Conservation (phyloP, 177 flowering plant genomes). For the Vitis hybrid region DNA sequence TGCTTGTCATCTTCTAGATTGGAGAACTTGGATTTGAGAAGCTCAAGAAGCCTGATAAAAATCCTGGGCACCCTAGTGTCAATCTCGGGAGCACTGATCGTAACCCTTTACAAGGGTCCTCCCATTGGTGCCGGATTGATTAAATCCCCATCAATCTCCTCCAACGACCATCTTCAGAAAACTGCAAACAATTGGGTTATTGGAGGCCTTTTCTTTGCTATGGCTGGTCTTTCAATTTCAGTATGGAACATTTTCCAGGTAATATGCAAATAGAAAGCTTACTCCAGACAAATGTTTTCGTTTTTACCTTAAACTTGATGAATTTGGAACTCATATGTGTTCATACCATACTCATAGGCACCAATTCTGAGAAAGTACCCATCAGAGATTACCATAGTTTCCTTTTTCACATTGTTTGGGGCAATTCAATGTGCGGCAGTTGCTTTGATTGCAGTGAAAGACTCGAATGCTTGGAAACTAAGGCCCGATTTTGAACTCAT, state of each 20-base stretch:
- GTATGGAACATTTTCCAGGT: conserved; percentile 40
- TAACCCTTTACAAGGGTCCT: conserved; percentile 51
- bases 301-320: not conserved
- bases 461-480: conserved; percentile 43
- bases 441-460: conserved; percentile 34
- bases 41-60: conserved; percentile 39
- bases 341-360: conserved; percentile 26
- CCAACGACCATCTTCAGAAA: not conserved
- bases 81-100: conserved; percentile 45
- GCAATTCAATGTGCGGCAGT: conserved; percentile 44
- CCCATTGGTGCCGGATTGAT: conserved; percentile 8
- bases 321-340: not conserved
- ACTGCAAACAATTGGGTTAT: conserved; percentile 37
- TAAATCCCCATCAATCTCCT: conserved; percentile 3
- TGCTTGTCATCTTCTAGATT: conserved; percentile 27
- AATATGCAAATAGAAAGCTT: not conserved
- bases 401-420: conserved; percentile 44
- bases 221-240: conserved; percentile 30
- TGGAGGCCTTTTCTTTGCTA: conserved; percentile 44
- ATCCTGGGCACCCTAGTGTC: conserved; percentile 46
- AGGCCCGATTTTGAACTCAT: conserved; percentile 26
- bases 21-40: conserved; percentile 43
- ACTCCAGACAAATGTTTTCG: no score
- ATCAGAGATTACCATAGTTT: conserved; percentile 33
- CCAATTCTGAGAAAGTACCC: conserved; percentile 39